Percentiles rank a stretch among this genome's conserved stretches.
phyloP scores from a whole-genome alignment of 225 moss, liverwort and hornwort genomes.

The Polytrichum commune region DNA sequence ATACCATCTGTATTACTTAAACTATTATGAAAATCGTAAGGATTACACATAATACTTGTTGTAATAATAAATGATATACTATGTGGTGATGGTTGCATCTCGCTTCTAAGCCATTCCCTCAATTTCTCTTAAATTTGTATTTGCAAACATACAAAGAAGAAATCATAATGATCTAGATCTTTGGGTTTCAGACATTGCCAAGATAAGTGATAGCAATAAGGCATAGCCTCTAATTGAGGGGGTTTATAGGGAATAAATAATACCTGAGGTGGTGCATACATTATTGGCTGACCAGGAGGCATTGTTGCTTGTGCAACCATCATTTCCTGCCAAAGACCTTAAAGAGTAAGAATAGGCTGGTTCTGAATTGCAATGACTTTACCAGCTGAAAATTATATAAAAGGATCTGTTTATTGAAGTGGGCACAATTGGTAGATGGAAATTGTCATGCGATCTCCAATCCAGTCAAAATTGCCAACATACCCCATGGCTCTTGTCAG shows the following conservation, averaged over 20 bases:
- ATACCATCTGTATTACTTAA: not conserved
- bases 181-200: not conserved
- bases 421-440: too few relatives aligned
- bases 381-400: too few relatives aligned
- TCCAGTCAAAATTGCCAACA: too few relatives aligned
- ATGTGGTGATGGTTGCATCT: not conserved
- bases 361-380: too few relatives aligned
- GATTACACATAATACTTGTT: not conserved
- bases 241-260: not conserved
- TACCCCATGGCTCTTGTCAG: too few relatives aligned
- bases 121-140: not conserved
- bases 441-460: too few relatives aligned
- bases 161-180: not conserved
- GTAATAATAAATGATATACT: not conserved
- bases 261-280: conserved; percentile 52
- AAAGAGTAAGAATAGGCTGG: too few relatives aligned
- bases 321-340: conserved; percentile 33
- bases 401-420: too few relatives aligned
- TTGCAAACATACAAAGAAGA: not conserved
- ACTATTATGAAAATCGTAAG: not conserved
- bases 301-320: conserved; percentile 38
- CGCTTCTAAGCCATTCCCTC: not conserved
- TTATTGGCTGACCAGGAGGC: conserved; percentile 36
- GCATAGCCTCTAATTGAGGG: not conserved
- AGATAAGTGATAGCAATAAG: not conserved